A percentile compares a stretch with the other conserved stretches of the same genome.
Conservation (phyloP, 768 basidiomycete species). For the Hericium erinaceus region DNA sequence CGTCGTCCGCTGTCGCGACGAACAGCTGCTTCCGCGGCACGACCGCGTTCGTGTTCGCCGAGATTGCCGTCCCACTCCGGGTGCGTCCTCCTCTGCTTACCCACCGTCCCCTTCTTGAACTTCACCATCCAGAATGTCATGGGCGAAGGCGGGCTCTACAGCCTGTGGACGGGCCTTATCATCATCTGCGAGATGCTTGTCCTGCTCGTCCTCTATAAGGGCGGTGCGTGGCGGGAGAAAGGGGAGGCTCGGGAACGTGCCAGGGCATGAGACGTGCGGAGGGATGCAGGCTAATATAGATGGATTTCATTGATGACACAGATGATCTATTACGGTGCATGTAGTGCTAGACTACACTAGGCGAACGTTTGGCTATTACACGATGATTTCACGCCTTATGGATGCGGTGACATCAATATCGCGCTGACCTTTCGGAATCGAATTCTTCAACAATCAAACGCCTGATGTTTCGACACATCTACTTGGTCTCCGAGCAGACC, state of each 20-base stretch:
- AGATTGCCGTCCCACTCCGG: slow-evolving; percentile 69
- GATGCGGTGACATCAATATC: too few relatives aligned
- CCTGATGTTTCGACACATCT: too few relatives aligned
- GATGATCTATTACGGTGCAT: too few relatives aligned
- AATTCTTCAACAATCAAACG: too few relatives aligned
- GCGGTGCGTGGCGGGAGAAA: slow-evolving; percentile 45
- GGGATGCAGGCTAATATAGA: too few relatives aligned
- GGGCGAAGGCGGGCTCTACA: slow-evolving; percentile 77
- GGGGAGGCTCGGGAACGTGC: slow-evolving; percentile 36
- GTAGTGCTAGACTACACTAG: too few relatives aligned
- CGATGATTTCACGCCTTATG: too few relatives aligned
- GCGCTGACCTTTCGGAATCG: too few relatives aligned
- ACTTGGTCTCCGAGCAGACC: too few relatives aligned
- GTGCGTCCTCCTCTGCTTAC: slow-evolving; percentile 21
- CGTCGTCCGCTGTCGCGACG: slow-evolving; percentile 62
- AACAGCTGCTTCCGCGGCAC: slow-evolving; percentile 73
- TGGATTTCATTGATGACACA: too few relatives aligned
- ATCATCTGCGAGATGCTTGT: slow-evolving; percentile 44
- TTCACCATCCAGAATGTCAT: slow-evolving; percentile 39
- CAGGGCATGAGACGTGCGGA: neutral
- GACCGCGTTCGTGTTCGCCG: slow-evolving; percentile 57
- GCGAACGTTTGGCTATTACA: too few relatives aligned
- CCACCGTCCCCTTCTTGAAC: neutral
- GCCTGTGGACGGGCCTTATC: slow-evolving; percentile 51
- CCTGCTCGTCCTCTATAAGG: slow-evolving; percentile 52